A percentile compares a stretch with the other conserved stretches of the same genome.
Conservation (phyloP, 148 eudicot genomes). For the Fagopyrum tataricum region DNA sequence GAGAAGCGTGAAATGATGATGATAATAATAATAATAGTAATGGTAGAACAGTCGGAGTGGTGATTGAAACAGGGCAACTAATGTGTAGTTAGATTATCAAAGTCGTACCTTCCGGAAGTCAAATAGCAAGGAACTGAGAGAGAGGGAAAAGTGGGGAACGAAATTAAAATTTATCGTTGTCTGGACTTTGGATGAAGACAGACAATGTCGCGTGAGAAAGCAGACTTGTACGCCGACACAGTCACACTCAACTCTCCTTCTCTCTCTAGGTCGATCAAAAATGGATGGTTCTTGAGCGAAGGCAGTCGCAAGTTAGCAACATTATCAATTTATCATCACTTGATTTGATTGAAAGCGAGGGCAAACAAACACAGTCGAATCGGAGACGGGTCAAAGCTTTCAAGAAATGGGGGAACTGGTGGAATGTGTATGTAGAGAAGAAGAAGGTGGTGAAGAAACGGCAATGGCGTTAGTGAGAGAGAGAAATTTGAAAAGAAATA, state of each 20-base stretch:
- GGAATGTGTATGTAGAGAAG: not conserved
- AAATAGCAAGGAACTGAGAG: constrained; percentile 14
- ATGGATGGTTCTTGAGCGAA: not conserved
- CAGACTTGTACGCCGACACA: constrained; percentile 48
- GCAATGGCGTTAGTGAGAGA: constrained; percentile 4
- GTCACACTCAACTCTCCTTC: constrained; percentile 19
- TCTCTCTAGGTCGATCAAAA: constrained; percentile 1
- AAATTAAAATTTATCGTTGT: constrained; percentile 12
- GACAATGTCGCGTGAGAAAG: constrained; percentile 48
- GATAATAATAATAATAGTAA: not conserved
- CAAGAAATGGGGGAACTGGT: not conserved
- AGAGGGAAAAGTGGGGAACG: constrained; percentile 6
- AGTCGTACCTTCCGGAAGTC: constrained; percentile 15
- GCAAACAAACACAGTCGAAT: not conserved
- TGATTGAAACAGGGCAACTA: constrained; percentile 14
- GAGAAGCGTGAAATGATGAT: not conserved
- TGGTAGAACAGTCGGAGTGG: not conserved
- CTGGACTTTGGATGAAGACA: constrained; percentile 19
- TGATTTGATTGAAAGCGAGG: not conserved
- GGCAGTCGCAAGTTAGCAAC: not conserved
- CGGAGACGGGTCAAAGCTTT: not conserved
- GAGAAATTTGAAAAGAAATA: constrained; percentile 7
- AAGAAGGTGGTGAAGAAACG: constrained; percentile 8
- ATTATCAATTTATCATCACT: not conserved
- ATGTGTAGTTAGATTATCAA: constrained; percentile 24